Conservation (phyloP, 2,329 filamentous ascomycete genomes). For the Byssochlamys sp. region DNA sequence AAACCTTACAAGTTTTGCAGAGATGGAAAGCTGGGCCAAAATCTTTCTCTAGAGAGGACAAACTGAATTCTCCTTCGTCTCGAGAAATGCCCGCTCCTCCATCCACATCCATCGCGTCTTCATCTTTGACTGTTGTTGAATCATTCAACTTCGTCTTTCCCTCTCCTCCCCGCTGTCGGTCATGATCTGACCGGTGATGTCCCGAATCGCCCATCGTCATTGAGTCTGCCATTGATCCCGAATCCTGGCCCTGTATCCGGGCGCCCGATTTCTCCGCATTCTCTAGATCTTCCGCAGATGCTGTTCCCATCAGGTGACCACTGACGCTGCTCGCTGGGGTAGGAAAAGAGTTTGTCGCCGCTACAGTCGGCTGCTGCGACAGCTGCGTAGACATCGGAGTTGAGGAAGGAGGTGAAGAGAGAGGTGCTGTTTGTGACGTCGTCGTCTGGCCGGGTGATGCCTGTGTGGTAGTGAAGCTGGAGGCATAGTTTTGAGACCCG, state of each 20-base stretch:
- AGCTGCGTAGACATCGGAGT: slow-evolving; percentile 34
- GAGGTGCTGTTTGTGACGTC: slow-evolving; percentile 30
- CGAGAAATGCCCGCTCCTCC: slow-evolving; percentile 13
- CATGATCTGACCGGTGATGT: slow-evolving; percentile 27
- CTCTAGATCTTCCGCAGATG: slow-evolving; percentile 26
- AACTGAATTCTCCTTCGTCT: slow-evolving; percentile 20
- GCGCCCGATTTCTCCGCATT: slow-evolving; percentile 22
- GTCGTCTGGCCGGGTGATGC: slow-evolving; percentile 37
- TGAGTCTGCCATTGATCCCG: slow-evolving; percentile 6
- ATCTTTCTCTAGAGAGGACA: slow-evolving; percentile 37
- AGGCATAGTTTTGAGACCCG: slow-evolving; percentile 40
- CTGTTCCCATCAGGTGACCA: slow-evolving; percentile 23
- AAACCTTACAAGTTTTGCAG: slow-evolving; percentile 42
- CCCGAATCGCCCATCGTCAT: slow-evolving; percentile 16
- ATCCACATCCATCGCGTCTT: slow-evolving; percentile 34
- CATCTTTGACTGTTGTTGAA: slow-evolving; percentile 10
- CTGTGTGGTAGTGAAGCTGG: slow-evolving; percentile 36
- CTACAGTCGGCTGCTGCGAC: slow-evolving; percentile 33
- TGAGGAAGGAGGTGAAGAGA: slow-evolving; percentile 34
- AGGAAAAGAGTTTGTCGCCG: slow-evolving; percentile 34
- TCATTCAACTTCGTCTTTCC: slow-evolving; percentile 14
- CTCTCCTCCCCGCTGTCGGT: slow-evolving; percentile 16
- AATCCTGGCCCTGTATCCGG: slow-evolving; percentile 11
- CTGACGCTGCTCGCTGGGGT: slow-evolving; percentile 38
- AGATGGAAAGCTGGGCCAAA: slow-evolving; percentile 40